Evolutionary conservation across 257 asterid species (phyloP).

Genomic region (Solanum chmielewskii): DNA sequence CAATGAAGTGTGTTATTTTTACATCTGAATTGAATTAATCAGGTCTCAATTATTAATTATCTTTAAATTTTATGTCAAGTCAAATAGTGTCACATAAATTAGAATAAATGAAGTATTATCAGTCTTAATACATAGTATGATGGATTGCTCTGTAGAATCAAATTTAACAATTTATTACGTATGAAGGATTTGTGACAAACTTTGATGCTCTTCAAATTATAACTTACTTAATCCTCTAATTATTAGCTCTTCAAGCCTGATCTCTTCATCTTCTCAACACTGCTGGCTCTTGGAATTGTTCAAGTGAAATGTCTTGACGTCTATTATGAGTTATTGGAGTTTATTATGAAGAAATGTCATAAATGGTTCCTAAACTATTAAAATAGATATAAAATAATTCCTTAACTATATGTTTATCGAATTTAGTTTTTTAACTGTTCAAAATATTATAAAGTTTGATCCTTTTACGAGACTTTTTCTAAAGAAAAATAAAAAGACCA

Average conservation of each 20-base stretch:
- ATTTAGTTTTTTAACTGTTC: too few species aligned
- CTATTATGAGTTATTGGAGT: too few species aligned
- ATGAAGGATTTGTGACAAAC: background rate
- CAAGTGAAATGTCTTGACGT: background rate
- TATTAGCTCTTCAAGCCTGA: background rate
- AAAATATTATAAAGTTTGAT: too few species aligned
- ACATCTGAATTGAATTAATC: too few species aligned
- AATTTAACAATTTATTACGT: background rate
- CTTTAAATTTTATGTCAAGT: background rate
- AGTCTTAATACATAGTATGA: background rate
- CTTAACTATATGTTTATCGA: too few species aligned
- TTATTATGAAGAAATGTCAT: too few species aligned
- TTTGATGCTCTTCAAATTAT: background rate
- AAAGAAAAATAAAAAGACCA: background rate
- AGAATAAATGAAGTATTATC: rapidly evolving
- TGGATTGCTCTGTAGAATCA: background rate
- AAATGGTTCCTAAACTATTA: too few species aligned
- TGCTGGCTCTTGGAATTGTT: background rate
- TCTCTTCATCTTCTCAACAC: background rate
- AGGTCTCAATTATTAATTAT: too few species aligned
- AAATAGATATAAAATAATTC: too few species aligned
- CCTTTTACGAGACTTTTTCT: background rate
- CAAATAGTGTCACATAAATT: background rate
- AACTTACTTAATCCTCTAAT: background rate
- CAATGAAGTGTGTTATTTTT: background rate